Percentiles rank a stretch among this genome's conserved stretches.
These are phyloP conservation scores for Podospora sp. DNA, from an alignment of 495 filamentous ascomycete genomes.

Conservation along the genomic window DNA sequence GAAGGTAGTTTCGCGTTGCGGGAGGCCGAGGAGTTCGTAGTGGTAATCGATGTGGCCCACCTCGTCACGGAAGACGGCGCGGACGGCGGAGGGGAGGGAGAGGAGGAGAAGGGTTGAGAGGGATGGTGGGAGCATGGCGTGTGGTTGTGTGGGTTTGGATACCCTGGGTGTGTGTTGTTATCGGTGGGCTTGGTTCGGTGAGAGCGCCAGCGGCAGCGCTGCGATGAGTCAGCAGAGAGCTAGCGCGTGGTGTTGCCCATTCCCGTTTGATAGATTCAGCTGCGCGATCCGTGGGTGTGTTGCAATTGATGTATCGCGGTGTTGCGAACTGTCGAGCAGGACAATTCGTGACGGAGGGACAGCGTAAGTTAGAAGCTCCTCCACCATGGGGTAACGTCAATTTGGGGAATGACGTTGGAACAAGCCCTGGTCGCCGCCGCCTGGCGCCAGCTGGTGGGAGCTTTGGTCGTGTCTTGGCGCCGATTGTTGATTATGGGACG, in stretches of 20 bases:
- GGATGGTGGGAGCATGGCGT: constrained; percentile 20
- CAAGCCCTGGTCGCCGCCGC: not conserved
- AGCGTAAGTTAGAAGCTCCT: not conserved
- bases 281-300: not conserved
- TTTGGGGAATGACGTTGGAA: constrained; percentile 14
- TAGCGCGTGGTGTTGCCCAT: not conserved
- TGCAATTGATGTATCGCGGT: not conserved
- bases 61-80: constrained; percentile 85
- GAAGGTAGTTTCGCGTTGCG: constrained; percentile 82
- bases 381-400: not conserved
- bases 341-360: not conserved
- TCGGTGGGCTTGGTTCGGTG: not conserved
- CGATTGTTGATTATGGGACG: not conserved
- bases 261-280: not conserved
- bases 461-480: not conserved
- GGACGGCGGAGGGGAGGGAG: constrained; percentile 43
- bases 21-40: constrained; percentile 80
- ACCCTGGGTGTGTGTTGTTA: not conserved
- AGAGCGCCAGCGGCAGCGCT: not conserved
- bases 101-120: constrained; percentile 33
- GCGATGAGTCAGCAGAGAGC: not conserved
- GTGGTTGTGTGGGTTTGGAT: not conserved
- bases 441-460: not conserved
- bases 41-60: constrained; percentile 93
- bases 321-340: not conserved